Conservation (phyloP, 495 filamentous ascomycete genomes). For the Penicillium lividum region DNA sequence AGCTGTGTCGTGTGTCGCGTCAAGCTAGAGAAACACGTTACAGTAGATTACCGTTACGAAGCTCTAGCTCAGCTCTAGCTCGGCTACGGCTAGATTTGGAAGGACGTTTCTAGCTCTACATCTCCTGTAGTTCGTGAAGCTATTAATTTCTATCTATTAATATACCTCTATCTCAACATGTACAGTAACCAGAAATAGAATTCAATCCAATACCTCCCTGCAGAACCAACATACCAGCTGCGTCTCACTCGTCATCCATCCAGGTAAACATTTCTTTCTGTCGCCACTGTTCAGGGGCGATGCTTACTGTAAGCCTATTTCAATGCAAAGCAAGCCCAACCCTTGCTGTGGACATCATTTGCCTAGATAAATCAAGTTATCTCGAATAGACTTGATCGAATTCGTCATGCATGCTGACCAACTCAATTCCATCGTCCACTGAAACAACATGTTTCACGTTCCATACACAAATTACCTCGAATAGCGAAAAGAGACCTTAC, state of each 20-base stretch:
- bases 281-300: slow-evolving; percentile 29
- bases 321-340: neutral
- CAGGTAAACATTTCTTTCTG: slow-evolving; percentile 15
- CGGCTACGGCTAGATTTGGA: no score
- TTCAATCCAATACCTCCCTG: neutral
- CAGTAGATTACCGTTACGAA: neutral
- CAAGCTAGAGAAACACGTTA: slow-evolving; percentile 2
- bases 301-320: neutral
- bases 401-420: slow-evolving; percentile 1
- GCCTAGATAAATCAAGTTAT: neutral
- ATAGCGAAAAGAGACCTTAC: neutral
- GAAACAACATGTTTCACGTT: slow-evolving; percentile 3
- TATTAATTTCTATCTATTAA: neutral
- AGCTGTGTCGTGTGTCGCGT: slow-evolving; percentile 11
- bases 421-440: slow-evolving; percentile 1
- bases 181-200: neutral
- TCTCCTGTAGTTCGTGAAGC: neutral
- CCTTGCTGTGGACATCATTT: neutral
- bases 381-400: neutral
- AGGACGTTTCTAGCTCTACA: neutral
- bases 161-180: neutral
- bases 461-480: no score
- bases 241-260: slow-evolving; percentile 1
- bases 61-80: neutral
- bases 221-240: slow-evolving; percentile 22